Evolutionary conservation across 2,329 filamentous ascomycete genomes (phyloP), one percentile per base, ranked within the genome.

Genomic region (Aspergillus arachidicola): DNA sequence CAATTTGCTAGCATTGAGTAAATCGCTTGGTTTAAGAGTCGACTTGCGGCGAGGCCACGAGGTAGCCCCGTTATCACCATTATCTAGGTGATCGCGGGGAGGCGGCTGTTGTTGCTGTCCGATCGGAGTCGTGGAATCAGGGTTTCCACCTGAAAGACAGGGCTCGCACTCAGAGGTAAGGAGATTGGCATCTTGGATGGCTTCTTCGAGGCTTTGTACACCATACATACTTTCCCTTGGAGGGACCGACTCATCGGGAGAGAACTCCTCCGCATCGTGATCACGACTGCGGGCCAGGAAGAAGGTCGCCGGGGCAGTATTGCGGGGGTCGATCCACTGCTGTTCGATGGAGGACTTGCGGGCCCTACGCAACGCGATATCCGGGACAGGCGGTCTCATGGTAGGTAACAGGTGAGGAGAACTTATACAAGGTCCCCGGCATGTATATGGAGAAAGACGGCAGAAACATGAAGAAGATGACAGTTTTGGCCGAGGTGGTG

Each of bases 151-250:
- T 28, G 57, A 26, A 43, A 34, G 54, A 21, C 63, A 63, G 26
- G 62, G 56, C 10, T 67, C 58, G 36, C 58, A 61, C 12, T 51
- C 53, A 19, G 66, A 64, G 7, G 60, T 60, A 16, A 62, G 36
- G 48, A 68, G 30, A 48, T 59, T 67, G 23, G 80, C 78, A 55
- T 78, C 78, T 50, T 79, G 79, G 16, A 86, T 75, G 1, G 84
- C 82, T 55, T 87, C 85, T 46, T 82, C 81, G 34, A 88, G 75
- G 69, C 85, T 88, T 68, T 86, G 82, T 2, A 88, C 84, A 3
- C 86, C 86, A 71, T 83, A 87, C 50, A 80, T 82, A 69, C 80
- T 84, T 41, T 85, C 82, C 50, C 68, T 71, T 23, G 70, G 67
- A 16, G 71, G 71, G 5, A 72, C 73, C 12, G 69, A 62, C n/a